Conservation (phyloP, 345 rosid species). For the Firmiana major region DNA sequence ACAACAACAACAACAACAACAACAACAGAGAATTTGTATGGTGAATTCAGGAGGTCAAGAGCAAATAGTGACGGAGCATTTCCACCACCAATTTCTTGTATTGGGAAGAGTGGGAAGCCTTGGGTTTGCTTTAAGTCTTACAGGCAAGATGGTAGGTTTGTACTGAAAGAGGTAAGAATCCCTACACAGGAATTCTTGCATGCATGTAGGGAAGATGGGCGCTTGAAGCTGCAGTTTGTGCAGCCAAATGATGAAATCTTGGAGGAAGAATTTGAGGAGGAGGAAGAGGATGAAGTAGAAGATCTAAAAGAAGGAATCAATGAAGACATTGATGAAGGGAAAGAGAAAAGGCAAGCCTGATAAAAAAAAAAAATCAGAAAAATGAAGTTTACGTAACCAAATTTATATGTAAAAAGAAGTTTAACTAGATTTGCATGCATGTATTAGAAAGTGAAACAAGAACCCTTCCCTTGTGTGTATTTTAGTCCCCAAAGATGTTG, state of each 20-base stretch:
- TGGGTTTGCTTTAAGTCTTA: slow-evolving; percentile 71
- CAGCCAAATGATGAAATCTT: slow-evolving; percentile 50
- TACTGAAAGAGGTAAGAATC: slow-evolving; percentile 67
- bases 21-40: slow-evolving; percentile 3
- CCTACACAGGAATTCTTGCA: slow-evolving; percentile 72
- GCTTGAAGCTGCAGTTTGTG: slow-evolving; percentile 65
- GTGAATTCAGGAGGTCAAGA: slow-evolving; percentile 36
- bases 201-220: slow-evolving; percentile 75
- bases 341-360: not conserved
- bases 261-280: slow-evolving; percentile 23
- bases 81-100: slow-evolving; percentile 78
- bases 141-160: slow-evolving; percentile 73
- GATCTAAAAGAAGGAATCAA: slow-evolving; percentile 16
- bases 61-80: slow-evolving; percentile 31
- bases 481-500: not conserved
- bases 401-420: not conserved
- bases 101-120: slow-evolving; percentile 61
- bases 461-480: not conserved
- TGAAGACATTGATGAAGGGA: not conserved
- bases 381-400: not conserved
- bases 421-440: not conserved
- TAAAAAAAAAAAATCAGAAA: no score
- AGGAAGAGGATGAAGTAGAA: slow-evolving; percentile 25
- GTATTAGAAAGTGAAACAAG: not conserved
- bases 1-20: not conserved